phyloP scores from a whole-genome alignment of 1,139 yeast species.

The Yarrowia galli region DNA sequence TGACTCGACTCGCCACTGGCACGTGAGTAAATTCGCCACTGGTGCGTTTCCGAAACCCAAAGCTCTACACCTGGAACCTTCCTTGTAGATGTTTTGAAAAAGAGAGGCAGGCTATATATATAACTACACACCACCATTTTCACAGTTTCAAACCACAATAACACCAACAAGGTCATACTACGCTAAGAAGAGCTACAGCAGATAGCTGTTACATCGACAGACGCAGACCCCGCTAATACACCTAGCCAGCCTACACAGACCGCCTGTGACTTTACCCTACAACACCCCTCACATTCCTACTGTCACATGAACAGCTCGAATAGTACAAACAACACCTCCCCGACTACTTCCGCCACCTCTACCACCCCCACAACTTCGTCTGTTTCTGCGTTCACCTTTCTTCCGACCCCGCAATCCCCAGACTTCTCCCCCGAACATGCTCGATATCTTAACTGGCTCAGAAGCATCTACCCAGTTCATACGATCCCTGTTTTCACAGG shows the following conservation, averaged over 20 bases:
- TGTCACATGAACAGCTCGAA: constrained; percentile 20
- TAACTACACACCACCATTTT: background rate
- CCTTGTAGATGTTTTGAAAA: background rate
- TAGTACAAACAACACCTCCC: constrained; percentile 7
- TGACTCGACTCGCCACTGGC: constrained; percentile 25
- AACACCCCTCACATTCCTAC: background rate
- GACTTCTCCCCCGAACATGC: constrained; percentile 23
- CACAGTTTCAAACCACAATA: background rate
- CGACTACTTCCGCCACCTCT: background rate
- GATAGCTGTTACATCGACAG: background rate
- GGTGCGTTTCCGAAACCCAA: constrained; percentile 26
- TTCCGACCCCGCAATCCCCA: constrained; percentile 22
- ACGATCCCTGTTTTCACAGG: constrained; percentile 26
- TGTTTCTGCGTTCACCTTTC: background rate
- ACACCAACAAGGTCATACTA: background rate
- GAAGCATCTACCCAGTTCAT: constrained; percentile 23
- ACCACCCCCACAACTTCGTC: constrained; percentile 1
- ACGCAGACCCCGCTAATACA: background rate
- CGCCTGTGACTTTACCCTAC: background rate
- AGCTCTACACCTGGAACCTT: constrained; percentile 13
- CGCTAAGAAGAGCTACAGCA: background rate
- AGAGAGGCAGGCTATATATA: constrained; percentile 10
- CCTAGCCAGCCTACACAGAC: constrained; percentile 3
- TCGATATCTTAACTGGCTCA: constrained; percentile 17
- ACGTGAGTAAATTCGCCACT: constrained; percentile 17